Base-by-base conservation (phyloP, 805 yeast genomes). In the Monosporozyma solicola region DNA sequence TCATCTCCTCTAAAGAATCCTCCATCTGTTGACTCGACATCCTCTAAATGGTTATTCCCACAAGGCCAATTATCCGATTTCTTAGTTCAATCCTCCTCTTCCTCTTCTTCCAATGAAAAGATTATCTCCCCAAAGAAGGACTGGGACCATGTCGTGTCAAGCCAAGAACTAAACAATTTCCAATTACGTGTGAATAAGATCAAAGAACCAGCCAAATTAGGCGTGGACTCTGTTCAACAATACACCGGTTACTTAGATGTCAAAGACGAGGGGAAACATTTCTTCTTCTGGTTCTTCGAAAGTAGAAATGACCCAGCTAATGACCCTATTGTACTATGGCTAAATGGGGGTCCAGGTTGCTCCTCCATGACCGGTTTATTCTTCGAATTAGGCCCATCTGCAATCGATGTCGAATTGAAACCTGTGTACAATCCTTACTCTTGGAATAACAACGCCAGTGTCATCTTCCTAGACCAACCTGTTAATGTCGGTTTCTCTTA, bases 281-380 rank as follows among this genome's bases (percentile, higher is more conserved):
- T 88, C 66, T 88, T 87, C 73, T 78, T 74, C 64, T 77, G 94
- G 91, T 84, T 84, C 65, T 90, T 89, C 62, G 96, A 89, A 71
- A 84, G 92, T 55, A 81, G 95, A 75, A 85, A 84, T 67, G 91
- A 87, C 69, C 96, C 96, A n/a, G 72, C 72, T 57, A 86, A 77
- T 55, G 96, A 88, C 69, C 96, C 96, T 0, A 75, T 88, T 43
- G 79, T 90, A 50, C 75, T 92, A 15, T 94, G 99, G 98, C 76
- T 94, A 32, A 94, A 94, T 66, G 99, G 99, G 44, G 99, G 99
- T 0, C 99, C 99, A 0, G 99, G 99, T 0, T 94, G 99, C 67
- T 90, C 97, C 2, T 90, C 97, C 0, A 82, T 94, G 94, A 98
- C 94, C 68, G 99, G 99, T n/a, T 95, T 96, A 0, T 67, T 94